These are phyloP conservation scores for Thelephora terrestris DNA, from an alignment of 1,284 basidiomycete species.

Conservation along the genomic window DNA sequence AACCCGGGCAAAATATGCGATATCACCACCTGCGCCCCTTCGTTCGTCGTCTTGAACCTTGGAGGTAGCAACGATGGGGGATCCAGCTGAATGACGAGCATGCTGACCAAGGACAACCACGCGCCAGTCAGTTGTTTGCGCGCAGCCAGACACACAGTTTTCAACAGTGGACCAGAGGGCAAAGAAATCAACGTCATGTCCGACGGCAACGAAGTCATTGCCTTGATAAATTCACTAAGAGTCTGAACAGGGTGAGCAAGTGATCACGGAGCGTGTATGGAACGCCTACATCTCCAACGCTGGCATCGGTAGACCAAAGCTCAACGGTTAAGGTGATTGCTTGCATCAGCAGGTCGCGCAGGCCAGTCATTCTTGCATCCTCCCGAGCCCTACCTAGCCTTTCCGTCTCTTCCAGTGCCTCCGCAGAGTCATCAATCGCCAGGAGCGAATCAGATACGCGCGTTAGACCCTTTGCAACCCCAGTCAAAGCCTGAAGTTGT, in stretches of 20 bases:
- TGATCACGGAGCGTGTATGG: not conserved
- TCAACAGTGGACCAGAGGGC: constrained; percentile 67
- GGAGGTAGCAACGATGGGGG: constrained; percentile 45
- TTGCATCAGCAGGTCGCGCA: constrained; percentile 56
- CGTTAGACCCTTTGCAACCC: constrained; percentile 78
- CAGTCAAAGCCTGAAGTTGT: constrained; percentile 71
- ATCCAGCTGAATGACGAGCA: constrained; percentile 71
- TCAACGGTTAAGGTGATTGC: constrained; percentile 54
- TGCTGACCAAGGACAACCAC: constrained; percentile 75
- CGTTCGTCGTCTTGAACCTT: constrained; percentile 28
- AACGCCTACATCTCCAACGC: constrained; percentile 59
- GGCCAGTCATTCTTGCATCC: constrained; percentile 49
- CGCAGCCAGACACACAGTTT: constrained; percentile 67
- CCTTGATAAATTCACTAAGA: constrained; percentile 71
- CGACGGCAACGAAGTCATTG: constrained; percentile 62
- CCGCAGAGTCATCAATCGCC: constrained; percentile 48
- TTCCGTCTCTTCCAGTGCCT: constrained; percentile 36
- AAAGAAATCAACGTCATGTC: constrained; percentile 74
- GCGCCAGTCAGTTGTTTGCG: constrained; percentile 68
- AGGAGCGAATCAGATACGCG: constrained; percentile 61
- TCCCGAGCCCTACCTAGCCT: constrained; percentile 51
- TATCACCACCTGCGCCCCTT: constrained; percentile 37
- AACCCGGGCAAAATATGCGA: constrained; percentile 46
- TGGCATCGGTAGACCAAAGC: constrained; percentile 68
- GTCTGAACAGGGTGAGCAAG: constrained; percentile 33